Evolutionary conservation across 2,329 filamentous ascomycete genomes (phyloP).

Genomic region (Pseudogymnoascus sp.): DNA sequence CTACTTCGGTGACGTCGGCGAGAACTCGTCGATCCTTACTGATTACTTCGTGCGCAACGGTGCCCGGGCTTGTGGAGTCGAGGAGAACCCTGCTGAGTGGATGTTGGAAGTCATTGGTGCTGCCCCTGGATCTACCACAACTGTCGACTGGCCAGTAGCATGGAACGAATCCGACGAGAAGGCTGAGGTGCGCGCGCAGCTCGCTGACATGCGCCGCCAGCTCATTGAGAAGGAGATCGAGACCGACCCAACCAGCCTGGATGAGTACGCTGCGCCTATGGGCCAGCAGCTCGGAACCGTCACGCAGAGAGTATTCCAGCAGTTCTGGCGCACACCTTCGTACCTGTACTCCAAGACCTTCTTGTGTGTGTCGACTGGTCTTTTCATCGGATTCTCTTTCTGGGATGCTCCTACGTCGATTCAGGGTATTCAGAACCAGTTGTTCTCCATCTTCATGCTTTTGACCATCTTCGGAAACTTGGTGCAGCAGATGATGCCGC

Average conservation of each 20-base stretch:
- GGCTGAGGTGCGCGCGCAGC: constrained; percentile 32
- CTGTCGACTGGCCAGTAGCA: constrained; percentile 53
- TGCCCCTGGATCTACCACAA: constrained; percentile 48
- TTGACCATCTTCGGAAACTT: constrained; percentile 65
- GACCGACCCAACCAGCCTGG: constrained; percentile 24
- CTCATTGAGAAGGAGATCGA: constrained; percentile 26
- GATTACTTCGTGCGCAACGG: constrained; percentile 71
- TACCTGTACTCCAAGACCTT: constrained; percentile 35
- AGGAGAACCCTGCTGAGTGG: constrained; percentile 76
- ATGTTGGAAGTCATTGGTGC: constrained; percentile 55
- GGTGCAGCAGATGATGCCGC: constrained; percentile 69
- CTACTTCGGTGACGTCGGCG: constrained; percentile 73
- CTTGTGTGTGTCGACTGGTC: constrained; percentile 36
- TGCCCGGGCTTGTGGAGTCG: constrained; percentile 51
- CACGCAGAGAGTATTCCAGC: constrained; percentile 48
- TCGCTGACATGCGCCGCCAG: constrained; percentile 41
- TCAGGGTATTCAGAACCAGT: constrained; percentile 58
- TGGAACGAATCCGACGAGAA: constrained; percentile 48
- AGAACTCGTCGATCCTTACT: constrained; percentile 58
- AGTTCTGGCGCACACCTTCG: constrained; percentile 57
- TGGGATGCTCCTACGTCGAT: constrained; percentile 48
- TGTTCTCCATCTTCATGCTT: constrained; percentile 72
- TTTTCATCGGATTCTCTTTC: constrained; percentile 63
- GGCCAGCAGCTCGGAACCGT: constrained; percentile 44
- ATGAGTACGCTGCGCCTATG: constrained; percentile 56